Percentiles rank a stretch among this genome's conserved stretches.
Conservation (phyloP, 768 basidiomycete species). For the Sarcodon aspratus region DNA sequence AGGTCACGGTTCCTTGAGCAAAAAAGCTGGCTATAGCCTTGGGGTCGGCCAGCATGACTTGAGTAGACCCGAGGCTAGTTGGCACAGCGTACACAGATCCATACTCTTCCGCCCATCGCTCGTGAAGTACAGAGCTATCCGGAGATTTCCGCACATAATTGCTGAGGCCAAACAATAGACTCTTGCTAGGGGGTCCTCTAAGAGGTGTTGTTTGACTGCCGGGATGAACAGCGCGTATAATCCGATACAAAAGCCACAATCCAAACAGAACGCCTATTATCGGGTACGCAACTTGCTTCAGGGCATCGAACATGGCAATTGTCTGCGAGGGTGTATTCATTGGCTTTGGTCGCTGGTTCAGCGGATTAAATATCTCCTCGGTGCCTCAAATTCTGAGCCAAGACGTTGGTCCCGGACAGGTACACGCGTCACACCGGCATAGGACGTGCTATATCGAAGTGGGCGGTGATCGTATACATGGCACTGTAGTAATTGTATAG, state of each 20-base stretch:
- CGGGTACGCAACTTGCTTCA: no score
- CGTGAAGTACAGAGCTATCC: slow-evolving; percentile 23
- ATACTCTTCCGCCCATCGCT: slow-evolving; percentile 35
- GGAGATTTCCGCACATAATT: slow-evolving; percentile 16
- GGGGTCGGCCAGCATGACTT: slow-evolving; percentile 14
- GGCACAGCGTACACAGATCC: slow-evolving; percentile 35
- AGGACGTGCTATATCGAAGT: no score
- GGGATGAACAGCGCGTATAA: slow-evolving; percentile 5
- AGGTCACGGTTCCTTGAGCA: slow-evolving; percentile 35
- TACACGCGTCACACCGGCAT: no score
- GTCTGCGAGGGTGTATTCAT: no score
- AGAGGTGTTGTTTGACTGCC: slow-evolving; percentile 22
- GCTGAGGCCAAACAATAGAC: slow-evolving; percentile 29
- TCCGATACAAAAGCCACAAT: slow-evolving; percentile 10
- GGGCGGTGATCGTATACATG: no score
- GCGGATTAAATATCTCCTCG: no score
- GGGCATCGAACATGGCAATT: no score
- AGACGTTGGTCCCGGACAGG: no score
- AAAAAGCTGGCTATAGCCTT: slow-evolving; percentile 42
- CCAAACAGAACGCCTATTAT: background rate
- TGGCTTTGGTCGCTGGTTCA: no score
- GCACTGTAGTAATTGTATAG: no score
- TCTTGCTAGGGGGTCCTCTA: slow-evolving; percentile 29
- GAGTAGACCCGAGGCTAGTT: slow-evolving; percentile 7
- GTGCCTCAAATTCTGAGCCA: no score